These are phyloP conservation scores for Penicillium sp. DNA, from an alignment of 2,329 filamentous ascomycete species.

Conservation along the genomic window DNA sequence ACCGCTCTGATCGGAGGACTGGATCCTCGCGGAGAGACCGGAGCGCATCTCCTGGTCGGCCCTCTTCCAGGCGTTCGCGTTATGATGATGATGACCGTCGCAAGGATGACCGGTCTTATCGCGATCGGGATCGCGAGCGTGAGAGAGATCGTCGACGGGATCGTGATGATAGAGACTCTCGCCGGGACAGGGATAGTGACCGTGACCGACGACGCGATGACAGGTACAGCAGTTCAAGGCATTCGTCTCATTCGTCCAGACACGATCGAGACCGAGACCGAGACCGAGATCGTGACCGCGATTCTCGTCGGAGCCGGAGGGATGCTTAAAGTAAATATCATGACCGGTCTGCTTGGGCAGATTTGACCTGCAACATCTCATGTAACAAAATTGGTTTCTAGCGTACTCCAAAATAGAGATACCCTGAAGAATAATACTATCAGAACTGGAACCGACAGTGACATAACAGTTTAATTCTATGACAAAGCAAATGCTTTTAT, in stretches of 20 bases:
- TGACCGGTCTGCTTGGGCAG: background rate
- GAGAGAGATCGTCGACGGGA: conserved; percentile 33
- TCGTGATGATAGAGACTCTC: conserved; percentile 22
- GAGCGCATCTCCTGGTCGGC: conserved; percentile 34
- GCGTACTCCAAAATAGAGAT: conserved; percentile 14
- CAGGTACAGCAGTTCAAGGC: conserved; percentile 29
- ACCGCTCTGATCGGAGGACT: conserved; percentile 36
- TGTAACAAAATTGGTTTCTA: background rate
- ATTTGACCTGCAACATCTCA: background rate
- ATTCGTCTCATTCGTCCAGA: conserved; percentile 32
- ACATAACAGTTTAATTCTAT: conserved; percentile 17
- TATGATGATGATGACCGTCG: conserved; percentile 37
- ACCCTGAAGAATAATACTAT: conserved; percentile 12
- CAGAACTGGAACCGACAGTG: background rate
- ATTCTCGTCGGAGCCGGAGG: conserved; percentile 29
- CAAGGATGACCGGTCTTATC: conserved; percentile 34
- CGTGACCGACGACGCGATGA: conserved; percentile 29
- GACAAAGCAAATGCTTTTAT: conserved; percentile 24
- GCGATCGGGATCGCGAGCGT: conserved; percentile 24
- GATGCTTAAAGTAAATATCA: conserved; percentile 20
- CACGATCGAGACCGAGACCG: conserved; percentile 27
- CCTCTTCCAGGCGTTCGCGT: conserved; percentile 33
- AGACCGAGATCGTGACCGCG: conserved; percentile 29
- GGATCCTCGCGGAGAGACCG: conserved; percentile 37
- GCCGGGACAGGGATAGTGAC: conserved; percentile 24